Evolutionary conservation across 257 asterid genomes (phyloP).

Genomic region (Asclepias syriaca): DNA sequence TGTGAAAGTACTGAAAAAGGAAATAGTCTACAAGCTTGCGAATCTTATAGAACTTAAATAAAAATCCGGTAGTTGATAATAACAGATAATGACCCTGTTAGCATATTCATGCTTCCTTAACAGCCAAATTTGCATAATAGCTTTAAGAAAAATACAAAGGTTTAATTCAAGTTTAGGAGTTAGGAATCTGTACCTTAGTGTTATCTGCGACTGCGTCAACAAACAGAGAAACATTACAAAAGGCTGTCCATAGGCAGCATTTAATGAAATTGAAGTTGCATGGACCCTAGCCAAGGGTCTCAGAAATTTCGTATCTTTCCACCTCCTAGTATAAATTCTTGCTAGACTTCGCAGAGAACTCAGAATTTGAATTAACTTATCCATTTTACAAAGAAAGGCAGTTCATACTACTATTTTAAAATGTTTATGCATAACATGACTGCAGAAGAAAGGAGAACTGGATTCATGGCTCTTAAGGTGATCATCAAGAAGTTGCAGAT

Average conservation of each 20-base stretch:
- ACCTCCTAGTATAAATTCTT: slow-evolving; percentile 19
- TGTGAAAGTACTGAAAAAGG: background rate
- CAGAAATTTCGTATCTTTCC: slow-evolving; percentile 37
- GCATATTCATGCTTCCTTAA: background rate
- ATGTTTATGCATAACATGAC: slow-evolving; percentile 8
- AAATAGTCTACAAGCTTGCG: too few relatives aligned
- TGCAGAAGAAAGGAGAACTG: slow-evolving; percentile 22
- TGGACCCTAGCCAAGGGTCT: slow-evolving; percentile 24
- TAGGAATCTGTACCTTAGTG: background rate
- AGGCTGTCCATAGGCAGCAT: slow-evolving; percentile 17
- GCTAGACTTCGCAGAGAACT: slow-evolving; percentile 5
- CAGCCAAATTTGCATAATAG: background rate
- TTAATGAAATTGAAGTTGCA: slow-evolving; percentile 14
- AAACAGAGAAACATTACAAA: slow-evolving; percentile 18
- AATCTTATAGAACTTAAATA: background rate
- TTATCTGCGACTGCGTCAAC: background rate
- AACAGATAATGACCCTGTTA: background rate
- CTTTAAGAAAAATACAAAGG: background rate
- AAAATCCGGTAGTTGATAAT: background rate
- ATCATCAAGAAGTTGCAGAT: slow-evolving; percentile 18
- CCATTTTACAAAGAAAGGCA: background rate
- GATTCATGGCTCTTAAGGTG: slow-evolving; percentile 13
- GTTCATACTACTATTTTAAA: background rate
- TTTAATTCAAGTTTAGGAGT: background rate
- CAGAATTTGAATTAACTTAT: background rate